Evolutionary conservation across 768 basidiomycete species (phyloP), one percentile per base, ranked within the genome.

Genomic region (Omphalotus guepiniiformis): DNA sequence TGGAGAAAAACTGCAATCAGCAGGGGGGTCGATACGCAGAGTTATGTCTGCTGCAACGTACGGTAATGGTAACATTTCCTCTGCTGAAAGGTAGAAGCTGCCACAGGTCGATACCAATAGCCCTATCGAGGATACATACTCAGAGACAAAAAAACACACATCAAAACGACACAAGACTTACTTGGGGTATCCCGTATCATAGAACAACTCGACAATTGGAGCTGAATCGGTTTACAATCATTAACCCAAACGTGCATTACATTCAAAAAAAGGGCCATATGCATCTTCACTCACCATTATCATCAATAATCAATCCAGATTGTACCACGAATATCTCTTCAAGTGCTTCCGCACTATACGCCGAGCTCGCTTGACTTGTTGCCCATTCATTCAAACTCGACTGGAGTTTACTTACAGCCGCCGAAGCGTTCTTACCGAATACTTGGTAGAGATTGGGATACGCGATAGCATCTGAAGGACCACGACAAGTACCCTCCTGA

Each of bases 61-160:
- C 75, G 6, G 61, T 70, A 53, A 79, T 73, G 40, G 63, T 63
- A 23, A 79, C 73, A n/a, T 55, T 68, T 6, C 79, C 79, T 21
- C 78, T 62, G 58, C 73, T 73, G 63, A 79, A 80, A 1, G 78
- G 78, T 3, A 81, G 66, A 15, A 81, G 66, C 44, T 70, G 69
- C 78, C 79, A 81, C 61, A 72, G 67, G 47, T 68, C 64, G 41
- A 80, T 70, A 2, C 78, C 78, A 13, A 79, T 49, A 7, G 61
- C 67, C 40, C 73, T 75, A 45, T 18, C 47, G 11, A 26, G 19
- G 12, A 27, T 2, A 19, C 28, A 9, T 15, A 12, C 18, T 16
- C 35, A 29, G n/a, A 9, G 6, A 36, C 9, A 16, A 36, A 27
- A 46, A 44, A 12, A 18, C 3, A 36, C 22, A 18, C 11, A 21